Base-by-base conservation (phyloP, 495 filamentous ascomycete genomes). In the Neurospora sp. region DNA sequence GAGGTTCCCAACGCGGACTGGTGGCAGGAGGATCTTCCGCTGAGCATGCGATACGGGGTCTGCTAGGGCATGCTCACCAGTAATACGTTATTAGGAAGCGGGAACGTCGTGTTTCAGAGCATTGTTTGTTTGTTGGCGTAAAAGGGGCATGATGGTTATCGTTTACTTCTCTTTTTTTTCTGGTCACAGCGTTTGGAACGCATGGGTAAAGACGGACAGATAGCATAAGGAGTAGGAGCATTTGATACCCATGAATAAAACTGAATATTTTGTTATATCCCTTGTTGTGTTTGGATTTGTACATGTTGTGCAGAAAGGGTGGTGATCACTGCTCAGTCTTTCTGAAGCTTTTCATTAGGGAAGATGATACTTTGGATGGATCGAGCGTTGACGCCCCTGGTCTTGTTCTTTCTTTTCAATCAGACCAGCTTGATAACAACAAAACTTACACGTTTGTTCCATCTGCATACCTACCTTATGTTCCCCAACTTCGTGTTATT, bases 11-110 rank as follows among this genome's bases (percentile, higher is more conserved):
- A 84, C 87, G 38, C 87, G 88, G 48, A 88, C 88, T 74, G 88
- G 88, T 68, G 90, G 91, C 3, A 86, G 87, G 66, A 83, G 89
- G 70, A 81, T 93, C 12, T 92, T 94, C 72, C 88, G 87, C 74
- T 93, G 75, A 87, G 16, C 5, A 5, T 53, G 20, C 2, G 46
- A 5, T 22, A 5, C 11, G 20, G 20, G 11, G 4, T 10, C n/a
- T 10, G 2, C 46, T 5, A 27, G 20, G 10, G 3, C 20, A 22
- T 1, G 10, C 14, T 14, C 0, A 0, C 14, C 27, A 2, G 12
- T 5, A 27, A 8, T 61, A 0, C 46, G 46, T 0, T 20, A 5
- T 14, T 1, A 5, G 4, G 3, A 6, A 11, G 9, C 11, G 46
- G 46, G 20, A 53, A 8, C 1, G 2, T 14, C 0, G 53, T 16